These are phyloP conservation scores for Thymus quinquecostatus DNA, from an alignment of 257 asterid genomes.

Conservation along the genomic window DNA sequence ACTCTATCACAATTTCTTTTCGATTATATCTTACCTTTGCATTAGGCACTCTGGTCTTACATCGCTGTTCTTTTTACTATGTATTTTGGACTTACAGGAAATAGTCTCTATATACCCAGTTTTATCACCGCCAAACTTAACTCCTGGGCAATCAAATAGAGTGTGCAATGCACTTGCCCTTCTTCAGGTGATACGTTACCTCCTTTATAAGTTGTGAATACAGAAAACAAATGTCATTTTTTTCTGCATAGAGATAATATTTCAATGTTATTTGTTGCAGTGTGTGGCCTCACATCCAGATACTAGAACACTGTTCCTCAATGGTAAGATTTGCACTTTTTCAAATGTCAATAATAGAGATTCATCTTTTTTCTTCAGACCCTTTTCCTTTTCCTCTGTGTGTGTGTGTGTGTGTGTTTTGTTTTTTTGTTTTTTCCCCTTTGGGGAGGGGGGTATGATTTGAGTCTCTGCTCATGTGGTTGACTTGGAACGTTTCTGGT, in stretches of 20 bases:
- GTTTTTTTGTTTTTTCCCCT: no score
- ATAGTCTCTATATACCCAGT: constrained; percentile 86
- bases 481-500: constrained; percentile 10
- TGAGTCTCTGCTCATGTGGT: neutral
- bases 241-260: constrained; percentile 29
- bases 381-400: neutral
- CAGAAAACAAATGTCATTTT: neutral
- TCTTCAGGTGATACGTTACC: constrained; percentile 60
- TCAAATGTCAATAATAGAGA: neutral
- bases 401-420: no score
- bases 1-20: neutral
- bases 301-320: constrained; percentile 83
- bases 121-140: constrained; percentile 77
- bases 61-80: neutral
- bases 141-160: constrained; percentile 75
- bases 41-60: constrained; percentile 9
- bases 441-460: neutral
- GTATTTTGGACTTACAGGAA: constrained; percentile 56
- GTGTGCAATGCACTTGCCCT: constrained; percentile 93
- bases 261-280: constrained; percentile 51
- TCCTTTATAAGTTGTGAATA: neutral
- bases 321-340: constrained; percentile 51
- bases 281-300: constrained; percentile 96
- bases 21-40: neutral
- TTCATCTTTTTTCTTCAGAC: neutral